These are phyloP conservation scores for Diplocarpon rosae DNA, from an alignment of 2,329 filamentous ascomycete species.

Conservation along the genomic window DNA sequence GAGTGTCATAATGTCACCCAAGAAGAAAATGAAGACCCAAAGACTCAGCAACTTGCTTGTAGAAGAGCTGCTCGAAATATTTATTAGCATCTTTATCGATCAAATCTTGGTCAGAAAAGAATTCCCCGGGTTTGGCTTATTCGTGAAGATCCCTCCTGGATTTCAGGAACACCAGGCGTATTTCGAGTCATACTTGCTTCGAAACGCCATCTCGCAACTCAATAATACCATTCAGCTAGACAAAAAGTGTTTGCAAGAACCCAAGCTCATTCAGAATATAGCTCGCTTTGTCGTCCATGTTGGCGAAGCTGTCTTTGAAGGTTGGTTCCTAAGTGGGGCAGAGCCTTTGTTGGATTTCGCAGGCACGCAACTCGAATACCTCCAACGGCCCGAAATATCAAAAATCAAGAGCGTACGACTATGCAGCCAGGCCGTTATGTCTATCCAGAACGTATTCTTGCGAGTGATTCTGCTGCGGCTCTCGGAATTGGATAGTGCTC, in stretches of 20 bases:
- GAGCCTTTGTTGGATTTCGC: conserved; percentile 76
- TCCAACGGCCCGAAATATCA: conserved; percentile 75
- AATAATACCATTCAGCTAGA: conserved; percentile 60
- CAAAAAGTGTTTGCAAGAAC: conserved; percentile 64
- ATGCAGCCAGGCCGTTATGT: conserved; percentile 71
- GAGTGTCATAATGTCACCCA: conserved; percentile 49
- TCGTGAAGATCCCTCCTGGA: conserved; percentile 78
- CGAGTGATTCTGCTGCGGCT: conserved; percentile 69
- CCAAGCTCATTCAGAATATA: conserved; percentile 77
- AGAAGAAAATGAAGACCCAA: conserved; percentile 38
- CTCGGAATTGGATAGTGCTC: conserved; percentile 66
- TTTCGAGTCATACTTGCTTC: conserved; percentile 83
- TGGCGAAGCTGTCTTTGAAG: conserved; percentile 85
- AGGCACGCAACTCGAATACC: conserved; percentile 74
- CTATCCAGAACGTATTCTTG: conserved; percentile 67
- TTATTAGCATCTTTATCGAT: conserved; percentile 72
- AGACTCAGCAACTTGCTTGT: conserved; percentile 58
- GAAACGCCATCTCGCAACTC: conserved; percentile 61
- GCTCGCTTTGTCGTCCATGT: conserved; percentile 71
- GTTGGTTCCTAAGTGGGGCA: conserved; percentile 88
- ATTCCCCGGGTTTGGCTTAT: conserved; percentile 77
- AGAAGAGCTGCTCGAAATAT: conserved; percentile 65
- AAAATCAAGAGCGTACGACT: conserved; percentile 79
- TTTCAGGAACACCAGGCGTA: conserved; percentile 92
- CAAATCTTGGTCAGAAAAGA: conserved; percentile 81